Base-by-base conservation (phyloP, 2,329 filamentous ascomycete species). In the Apiospora kogelbergensis region DNA sequence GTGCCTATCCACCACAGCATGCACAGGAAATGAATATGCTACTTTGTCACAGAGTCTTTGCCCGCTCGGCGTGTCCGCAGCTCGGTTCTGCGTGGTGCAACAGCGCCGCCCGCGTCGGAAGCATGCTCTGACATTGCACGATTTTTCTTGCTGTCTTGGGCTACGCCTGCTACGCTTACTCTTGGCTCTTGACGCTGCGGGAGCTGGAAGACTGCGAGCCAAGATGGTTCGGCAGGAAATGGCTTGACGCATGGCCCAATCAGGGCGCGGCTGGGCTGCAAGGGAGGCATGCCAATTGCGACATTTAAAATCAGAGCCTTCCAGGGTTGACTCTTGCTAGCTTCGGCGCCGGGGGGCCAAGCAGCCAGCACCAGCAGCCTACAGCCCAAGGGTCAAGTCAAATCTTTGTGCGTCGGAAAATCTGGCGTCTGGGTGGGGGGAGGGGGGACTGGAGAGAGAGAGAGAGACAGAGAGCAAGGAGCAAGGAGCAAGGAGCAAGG, bases 271-370 rank as follows among this genome's bases (percentile, higher is more conserved):
- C 13, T 60, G 30, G 17, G 53, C 37, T 37, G 53, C 53, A 60
- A 60, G 53, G 53, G 53, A 60, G 26, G 53, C 53, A n/a, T 60
- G 53, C 53, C 30, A 60, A 37, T 60, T 60, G 53, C 53, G 53
- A 60, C 53, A 60, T 60, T 60, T 60, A 60, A 60, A 60, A 60
- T 60, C 53, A 33, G n/a, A 60, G 20, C 53, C 53, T 60, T 60
- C 30, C 53, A 60, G 53, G 53, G 48, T 57, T 57, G 17, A 57
- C 26, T 33, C 24, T 30, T 15, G 48, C 48, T 57, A 57, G 48
- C 48, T 17, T 57, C 48, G 48, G 26, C 30, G 30, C 30, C 53
- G 53, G 53, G 48, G 48, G 7, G 33, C 33, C 33, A 33, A 33
- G 33, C 33, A 33, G 7, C n/a, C n/a, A 33, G 33, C 33, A 33